Percentiles rank a stretch among this genome's conserved stretches.
Evolutionary conservation across 352 stramenopile genomes (phyloP).

Genomic region (Globisporangium yorkense): DNA sequence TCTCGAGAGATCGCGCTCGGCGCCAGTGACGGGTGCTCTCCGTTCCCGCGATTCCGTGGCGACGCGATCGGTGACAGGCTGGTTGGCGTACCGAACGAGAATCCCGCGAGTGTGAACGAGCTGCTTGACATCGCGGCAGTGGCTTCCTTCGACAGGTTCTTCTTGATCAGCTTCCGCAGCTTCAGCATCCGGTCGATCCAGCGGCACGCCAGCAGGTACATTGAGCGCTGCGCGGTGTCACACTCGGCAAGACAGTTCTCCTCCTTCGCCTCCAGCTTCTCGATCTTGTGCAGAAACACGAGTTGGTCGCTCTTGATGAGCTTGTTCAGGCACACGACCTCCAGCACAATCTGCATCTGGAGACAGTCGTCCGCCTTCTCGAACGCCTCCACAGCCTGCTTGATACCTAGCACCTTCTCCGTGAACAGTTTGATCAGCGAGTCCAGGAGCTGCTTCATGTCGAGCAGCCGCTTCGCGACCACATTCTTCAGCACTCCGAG

Average conservation of each 20-base stretch:
- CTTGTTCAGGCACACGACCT: slow-evolving; percentile 58
- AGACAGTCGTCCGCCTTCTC: slow-evolving; percentile 45
- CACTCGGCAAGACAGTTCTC: slow-evolving; percentile 34
- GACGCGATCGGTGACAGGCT: slow-evolving; percentile 41
- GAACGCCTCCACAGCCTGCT: slow-evolving; percentile 53
- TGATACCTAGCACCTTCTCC: slow-evolving; percentile 56
- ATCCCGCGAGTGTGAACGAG: slow-evolving; percentile 38
- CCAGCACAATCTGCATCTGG: slow-evolving; percentile 53
- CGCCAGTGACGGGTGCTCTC: slow-evolving; percentile 21
- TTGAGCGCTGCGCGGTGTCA: slow-evolving; percentile 38
- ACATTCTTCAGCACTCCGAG: slow-evolving; percentile 21
- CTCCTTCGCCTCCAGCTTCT: slow-evolving; percentile 22
- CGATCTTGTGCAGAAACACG: slow-evolving; percentile 34
- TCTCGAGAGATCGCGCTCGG: slow-evolving; percentile 37
- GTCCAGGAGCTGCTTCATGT: slow-evolving; percentile 32
- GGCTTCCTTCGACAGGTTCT: slow-evolving; percentile 37
- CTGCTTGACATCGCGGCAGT: slow-evolving; percentile 22
- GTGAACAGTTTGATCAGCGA: slow-evolving; percentile 46
- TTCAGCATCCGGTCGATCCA: slow-evolving; percentile 76
- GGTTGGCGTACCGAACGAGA: slow-evolving; percentile 50
- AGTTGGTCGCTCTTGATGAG: slow-evolving; percentile 36
- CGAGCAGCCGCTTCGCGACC: slow-evolving; percentile 20
- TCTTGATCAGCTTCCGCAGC: slow-evolving; percentile 64
- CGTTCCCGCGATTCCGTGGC: slow-evolving; percentile 20
- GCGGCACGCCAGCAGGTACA: slow-evolving; percentile 65